These are phyloP conservation scores for Phytophthora meadii DNA, from an alignment of 352 stramenopile genomes.

Conservation along the genomic window DNA sequence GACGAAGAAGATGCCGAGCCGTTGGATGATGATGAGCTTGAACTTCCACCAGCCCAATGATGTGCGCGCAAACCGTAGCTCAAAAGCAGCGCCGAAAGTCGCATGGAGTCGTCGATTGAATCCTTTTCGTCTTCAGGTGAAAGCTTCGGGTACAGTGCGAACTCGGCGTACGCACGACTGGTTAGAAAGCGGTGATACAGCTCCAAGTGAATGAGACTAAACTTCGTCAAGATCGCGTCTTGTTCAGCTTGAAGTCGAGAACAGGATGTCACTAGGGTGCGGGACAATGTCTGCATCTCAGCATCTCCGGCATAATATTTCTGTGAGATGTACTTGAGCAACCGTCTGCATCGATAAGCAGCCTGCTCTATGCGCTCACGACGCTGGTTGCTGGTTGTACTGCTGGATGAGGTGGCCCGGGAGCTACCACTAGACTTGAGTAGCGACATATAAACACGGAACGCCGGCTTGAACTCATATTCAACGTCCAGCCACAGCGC, in stretches of 20 bases:
- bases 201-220: conserved; percentile 87
- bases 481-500: conserved; percentile 87
- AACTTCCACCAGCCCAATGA: conserved; percentile 55
- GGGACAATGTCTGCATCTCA: conserved; percentile 77
- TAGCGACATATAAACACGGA: conserved; percentile 70
- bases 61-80: conserved; percentile 87
- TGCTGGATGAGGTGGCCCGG: conserved; percentile 18
- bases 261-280: conserved; percentile 72
- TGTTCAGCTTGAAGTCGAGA: conserved; percentile 77
- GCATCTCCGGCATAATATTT: conserved; percentile 84
- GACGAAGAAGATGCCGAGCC: conserved; percentile 29
- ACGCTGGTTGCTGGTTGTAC: conserved; percentile 33
- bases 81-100: conserved; percentile 72
- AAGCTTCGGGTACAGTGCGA: conserved; percentile 78
- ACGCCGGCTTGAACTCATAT: conserved; percentile 89
- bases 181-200: conserved; percentile 88
- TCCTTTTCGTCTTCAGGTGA: conserved; percentile 59
- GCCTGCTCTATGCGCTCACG: conserved; percentile 70
- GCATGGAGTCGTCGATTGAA: conserved; percentile 73
- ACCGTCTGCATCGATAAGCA: conserved; percentile 64
- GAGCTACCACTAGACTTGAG: conserved; percentile 57
- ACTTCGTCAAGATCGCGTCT: conserved; percentile 85
- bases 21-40: conserved; percentile 26
- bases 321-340: conserved; percentile 87
- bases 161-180: conserved; percentile 85